A percentile compares a stretch with the other conserved stretches of the same genome.
Evolutionary conservation across 495 filamentous ascomycete genomes (phyloP).

Genomic region (Aspergillus haitiensis): DNA sequence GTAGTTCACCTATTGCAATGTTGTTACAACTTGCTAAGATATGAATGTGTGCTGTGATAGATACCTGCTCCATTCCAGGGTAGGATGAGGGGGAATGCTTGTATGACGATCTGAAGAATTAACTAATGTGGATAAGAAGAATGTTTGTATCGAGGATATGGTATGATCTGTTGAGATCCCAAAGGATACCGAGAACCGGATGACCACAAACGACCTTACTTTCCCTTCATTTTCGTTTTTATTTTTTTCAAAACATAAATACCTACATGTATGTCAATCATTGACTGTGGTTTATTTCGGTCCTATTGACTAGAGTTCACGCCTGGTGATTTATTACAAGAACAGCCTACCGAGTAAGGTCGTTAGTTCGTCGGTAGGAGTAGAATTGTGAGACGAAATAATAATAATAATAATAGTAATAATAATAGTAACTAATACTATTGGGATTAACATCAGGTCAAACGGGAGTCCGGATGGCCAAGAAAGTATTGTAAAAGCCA

Average conservation of each 20-base stretch:
- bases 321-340: too few species aligned
- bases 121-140: conserved; percentile 3
- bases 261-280: too few species aligned
- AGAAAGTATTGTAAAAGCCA: conserved; percentile 14
- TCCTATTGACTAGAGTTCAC: too few species aligned
- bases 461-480: conserved; percentile 2
- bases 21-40: neutral
- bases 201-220: too few species aligned
- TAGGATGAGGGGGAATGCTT: conserved; percentile 7
- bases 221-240: neutral
- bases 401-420: neutral
- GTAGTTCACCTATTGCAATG: neutral
- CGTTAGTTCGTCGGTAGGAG: too few species aligned
- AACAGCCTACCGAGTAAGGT: too few species aligned
- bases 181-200: too few species aligned
- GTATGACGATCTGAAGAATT: neutral
- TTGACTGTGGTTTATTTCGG: too few species aligned
- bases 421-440: neutral
- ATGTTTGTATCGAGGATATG: neutral
- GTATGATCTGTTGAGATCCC: neutral
- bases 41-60: neutral
- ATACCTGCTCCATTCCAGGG: conserved; percentile 6
- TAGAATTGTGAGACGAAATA: neutral
- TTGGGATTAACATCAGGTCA: conserved; percentile 12
- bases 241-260: neutral